Percentiles rank a stretch among this genome's conserved stretches.
These are phyloP conservation scores for Emericellopsis atlantica DNA, from an alignment of 2,329 filamentous ascomycete species.

Conservation along the genomic window DNA sequence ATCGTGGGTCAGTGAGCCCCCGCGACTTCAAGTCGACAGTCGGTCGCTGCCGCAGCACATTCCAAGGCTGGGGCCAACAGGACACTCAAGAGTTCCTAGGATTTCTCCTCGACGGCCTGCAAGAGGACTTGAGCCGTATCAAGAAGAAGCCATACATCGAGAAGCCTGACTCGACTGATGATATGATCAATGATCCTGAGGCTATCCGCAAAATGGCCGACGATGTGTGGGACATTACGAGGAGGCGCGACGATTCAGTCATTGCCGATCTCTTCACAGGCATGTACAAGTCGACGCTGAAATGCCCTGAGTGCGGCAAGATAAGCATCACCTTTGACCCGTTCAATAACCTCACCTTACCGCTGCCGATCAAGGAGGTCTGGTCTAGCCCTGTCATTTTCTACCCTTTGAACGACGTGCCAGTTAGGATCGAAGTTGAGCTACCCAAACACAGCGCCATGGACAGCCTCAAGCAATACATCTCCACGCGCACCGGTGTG, in stretches of 20 bases:
- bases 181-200: conserved; percentile 73
- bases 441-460: conserved; percentile 65
- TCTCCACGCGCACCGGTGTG: conserved; percentile 56
- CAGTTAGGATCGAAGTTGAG: conserved; percentile 65
- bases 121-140: conserved; percentile 90
- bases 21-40: conserved; percentile 73
- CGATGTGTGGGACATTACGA: conserved; percentile 83
- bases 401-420: conserved; percentile 60
- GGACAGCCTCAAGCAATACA: conserved; percentile 53
- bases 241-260: conserved; percentile 84
- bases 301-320: conserved; percentile 83
- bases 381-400: conserved; percentile 68
- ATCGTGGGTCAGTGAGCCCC: conserved; percentile 59
- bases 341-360: conserved; percentile 87
- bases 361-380: conserved; percentile 74
- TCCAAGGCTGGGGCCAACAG: conserved; percentile 91
- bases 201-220: conserved; percentile 78
- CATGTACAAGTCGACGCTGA: conserved; percentile 95
- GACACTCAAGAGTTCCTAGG: conserved; percentile 96
- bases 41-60: conserved; percentile 69
- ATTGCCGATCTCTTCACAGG: conserved; percentile 93
- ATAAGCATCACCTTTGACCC: conserved; percentile 98
- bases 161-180: conserved; percentile 94
- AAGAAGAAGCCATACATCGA: conserved; percentile 95
- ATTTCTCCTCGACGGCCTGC: conserved; percentile 84